These are phyloP conservation scores for Yarrowia phangngaensis DNA, from an alignment of 805 yeast genomes.

Conservation along the genomic window DNA sequence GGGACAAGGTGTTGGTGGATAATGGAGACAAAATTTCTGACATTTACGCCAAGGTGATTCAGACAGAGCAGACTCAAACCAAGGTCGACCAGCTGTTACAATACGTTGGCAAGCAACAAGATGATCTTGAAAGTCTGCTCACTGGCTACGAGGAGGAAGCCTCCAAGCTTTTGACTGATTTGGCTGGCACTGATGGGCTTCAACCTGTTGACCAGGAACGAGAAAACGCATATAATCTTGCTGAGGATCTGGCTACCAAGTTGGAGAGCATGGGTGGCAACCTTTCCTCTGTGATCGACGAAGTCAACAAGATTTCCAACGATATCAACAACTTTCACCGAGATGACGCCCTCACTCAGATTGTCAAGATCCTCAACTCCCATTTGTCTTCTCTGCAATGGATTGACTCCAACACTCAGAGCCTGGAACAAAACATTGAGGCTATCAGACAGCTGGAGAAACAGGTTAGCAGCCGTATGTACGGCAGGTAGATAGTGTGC, in stretches of 20 bases:
- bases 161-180: slow-evolving; percentile 30
- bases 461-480: slow-evolving; percentile 23
- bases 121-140: slow-evolving; percentile 77
- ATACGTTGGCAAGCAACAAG: slow-evolving; percentile 88
- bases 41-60: slow-evolving; percentile 68
- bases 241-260: slow-evolving; percentile 78
- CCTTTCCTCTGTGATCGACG: slow-evolving; percentile 68
- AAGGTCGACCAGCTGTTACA: slow-evolving; percentile 82
- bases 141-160: slow-evolving; percentile 74
- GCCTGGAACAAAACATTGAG: slow-evolving; percentile 63
- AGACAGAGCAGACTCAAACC: slow-evolving; percentile 79
- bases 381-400: slow-evolving; percentile 88
- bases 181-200: slow-evolving; percentile 38
- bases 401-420: slow-evolving; percentile 69
- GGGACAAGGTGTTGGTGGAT: slow-evolving; percentile 81
- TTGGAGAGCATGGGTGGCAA: slow-evolving; percentile 74
- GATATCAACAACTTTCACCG: slow-evolving; percentile 64
- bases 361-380: slow-evolving; percentile 76
- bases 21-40: slow-evolving; percentile 83
- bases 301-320: slow-evolving; percentile 74
- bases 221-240: slow-evolving; percentile 81
- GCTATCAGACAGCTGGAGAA: slow-evolving; percentile 34
- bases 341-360: slow-evolving; percentile 45
- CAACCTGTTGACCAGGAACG: slow-evolving; percentile 70
- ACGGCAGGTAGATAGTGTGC: slow-evolving; percentile 7